Evolutionary conservation across 192 early-diverging fungal genomes (phyloP).

Genomic region (Backusella liffmaniae): DNA sequence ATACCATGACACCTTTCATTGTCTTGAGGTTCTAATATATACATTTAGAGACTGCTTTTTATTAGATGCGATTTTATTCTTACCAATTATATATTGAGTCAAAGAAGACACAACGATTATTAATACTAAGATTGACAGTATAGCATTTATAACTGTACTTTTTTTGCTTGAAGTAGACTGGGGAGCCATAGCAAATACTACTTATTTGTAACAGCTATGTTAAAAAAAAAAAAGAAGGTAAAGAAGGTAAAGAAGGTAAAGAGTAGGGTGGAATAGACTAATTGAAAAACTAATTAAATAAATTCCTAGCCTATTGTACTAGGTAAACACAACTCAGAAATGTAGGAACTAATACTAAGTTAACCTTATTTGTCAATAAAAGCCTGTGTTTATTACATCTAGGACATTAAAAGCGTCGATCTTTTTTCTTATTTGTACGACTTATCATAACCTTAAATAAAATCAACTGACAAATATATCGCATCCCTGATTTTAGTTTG

Average conservation of each 20-base stretch:
- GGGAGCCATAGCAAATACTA: background rate
- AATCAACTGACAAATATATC: background rate
- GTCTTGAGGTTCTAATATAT: slow-evolving; percentile 39
- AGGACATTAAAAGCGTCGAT: background rate
- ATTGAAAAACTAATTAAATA: background rate
- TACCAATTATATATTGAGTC: background rate
- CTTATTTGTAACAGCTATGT: background rate
- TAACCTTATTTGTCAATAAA: background rate
- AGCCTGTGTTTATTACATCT: background rate
- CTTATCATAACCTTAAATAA: background rate
- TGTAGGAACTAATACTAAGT: background rate
- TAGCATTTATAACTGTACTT: background rate
- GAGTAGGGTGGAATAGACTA: too few relatives aligned
- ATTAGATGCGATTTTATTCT: background rate
- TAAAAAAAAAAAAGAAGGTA: background rate
- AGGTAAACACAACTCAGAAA: background rate
- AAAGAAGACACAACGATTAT: background rate
- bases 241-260: background rate
- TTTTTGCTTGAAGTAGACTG: slow-evolving; percentile 4
- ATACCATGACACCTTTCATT: slow-evolving; percentile 41
- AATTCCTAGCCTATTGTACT: background rate
- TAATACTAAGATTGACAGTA: background rate
- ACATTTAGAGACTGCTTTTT: background rate
- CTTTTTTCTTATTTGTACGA: background rate
- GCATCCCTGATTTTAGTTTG: background rate